Evolutionary conservation across 2,329 filamentous ascomycete species (phyloP), one percentile per base, ranked within the genome.

Genomic region (Alternaria conjuncta): DNA sequence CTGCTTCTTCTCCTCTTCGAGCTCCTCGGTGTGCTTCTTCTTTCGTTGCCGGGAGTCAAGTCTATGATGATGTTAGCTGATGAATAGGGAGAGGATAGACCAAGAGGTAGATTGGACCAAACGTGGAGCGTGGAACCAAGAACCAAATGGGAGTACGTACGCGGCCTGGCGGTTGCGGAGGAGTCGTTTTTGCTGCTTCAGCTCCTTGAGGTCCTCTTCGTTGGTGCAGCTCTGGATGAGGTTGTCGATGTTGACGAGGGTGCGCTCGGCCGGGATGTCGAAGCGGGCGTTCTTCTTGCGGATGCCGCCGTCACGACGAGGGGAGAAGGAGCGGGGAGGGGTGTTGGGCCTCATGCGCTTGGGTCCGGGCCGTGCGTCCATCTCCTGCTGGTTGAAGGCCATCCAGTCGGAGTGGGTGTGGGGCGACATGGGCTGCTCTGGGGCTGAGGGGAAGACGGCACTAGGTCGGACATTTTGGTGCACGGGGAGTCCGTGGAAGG

Each of bases 251-350:
- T 96, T 98, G 85, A 88, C 90, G 72, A 99, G 88, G 76, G 94
- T 98, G 66, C 94, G 89, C 83, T 97, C 96, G 47, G 92, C 90
- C 10, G 96, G 96, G 71, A 99, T 99, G 77, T 98, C 95, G 81
- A 98, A 97, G 71, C 95, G 92, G 69, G 94, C 94, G 77, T 98
- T 99, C 91, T 98, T 98, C 89, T 99, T 99, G 75, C 96, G 89
- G 81, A 98, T 96, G 65, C 96, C 93, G 72, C 96, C 94, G 60
- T 93, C 89, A 71, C 92, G 88, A 57, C 88, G 83, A 60, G 94
- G 90, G 65, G 94, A 93, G 83, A 92, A 91, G 72, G 87, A 91
- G 77, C 89, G 88, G 80, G 91, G 87, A 59, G 87, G 85, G 26
- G 92, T 94, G 77, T 87, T 87, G 45, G 89, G 87, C 67, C 86